phyloP scores from a whole-genome alignment of 768 basidiomycete genomes.

The Boletus edulis region DNA sequence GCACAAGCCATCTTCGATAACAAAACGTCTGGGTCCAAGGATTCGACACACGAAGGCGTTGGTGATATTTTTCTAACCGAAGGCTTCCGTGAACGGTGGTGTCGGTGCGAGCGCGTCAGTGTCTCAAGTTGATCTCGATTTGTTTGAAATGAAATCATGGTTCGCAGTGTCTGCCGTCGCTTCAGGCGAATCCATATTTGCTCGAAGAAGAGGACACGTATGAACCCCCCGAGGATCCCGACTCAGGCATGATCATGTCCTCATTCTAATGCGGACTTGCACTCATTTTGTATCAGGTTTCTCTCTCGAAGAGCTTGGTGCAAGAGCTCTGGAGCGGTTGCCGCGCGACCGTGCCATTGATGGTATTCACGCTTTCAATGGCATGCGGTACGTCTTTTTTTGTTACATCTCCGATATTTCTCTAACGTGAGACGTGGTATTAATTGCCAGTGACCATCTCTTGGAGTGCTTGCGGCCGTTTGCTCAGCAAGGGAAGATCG shows the following conservation, averaged over 20 bases:
- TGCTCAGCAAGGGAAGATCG: constrained; percentile 72
- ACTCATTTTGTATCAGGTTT: constrained; percentile 43
- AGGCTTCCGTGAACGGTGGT: constrained; percentile 78
- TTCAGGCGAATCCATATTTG: constrained; percentile 57
- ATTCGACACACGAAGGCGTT: constrained; percentile 40
- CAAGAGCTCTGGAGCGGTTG: constrained; percentile 69
- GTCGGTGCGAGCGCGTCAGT: constrained; percentile 60
- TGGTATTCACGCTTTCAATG: constrained; percentile 80
- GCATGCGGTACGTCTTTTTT: constrained; percentile 60
- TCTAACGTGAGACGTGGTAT: not conserved
- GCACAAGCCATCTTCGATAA: constrained; percentile 44
- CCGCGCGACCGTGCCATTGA: constrained; percentile 82
- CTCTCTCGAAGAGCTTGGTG: constrained; percentile 79
- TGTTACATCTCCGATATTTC: not conserved
- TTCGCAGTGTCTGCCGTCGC: constrained; percentile 54
- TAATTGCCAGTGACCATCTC: constrained; percentile 57
- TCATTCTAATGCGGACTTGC: not conserved
- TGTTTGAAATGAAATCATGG: not conserved
- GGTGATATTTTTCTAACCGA: constrained; percentile 78
- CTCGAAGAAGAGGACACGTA: constrained; percentile 81
- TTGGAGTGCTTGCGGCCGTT: constrained; percentile 74
- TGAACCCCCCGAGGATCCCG: constrained; percentile 84
- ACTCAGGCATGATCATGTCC: constrained; percentile 52
- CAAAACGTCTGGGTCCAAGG: constrained; percentile 10
- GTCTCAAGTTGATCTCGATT: not conserved